These are phyloP conservation scores for Arthrinium phaeospermum DNA, from an alignment of 2,329 filamentous ascomycete genomes.

Conservation along the genomic window DNA sequence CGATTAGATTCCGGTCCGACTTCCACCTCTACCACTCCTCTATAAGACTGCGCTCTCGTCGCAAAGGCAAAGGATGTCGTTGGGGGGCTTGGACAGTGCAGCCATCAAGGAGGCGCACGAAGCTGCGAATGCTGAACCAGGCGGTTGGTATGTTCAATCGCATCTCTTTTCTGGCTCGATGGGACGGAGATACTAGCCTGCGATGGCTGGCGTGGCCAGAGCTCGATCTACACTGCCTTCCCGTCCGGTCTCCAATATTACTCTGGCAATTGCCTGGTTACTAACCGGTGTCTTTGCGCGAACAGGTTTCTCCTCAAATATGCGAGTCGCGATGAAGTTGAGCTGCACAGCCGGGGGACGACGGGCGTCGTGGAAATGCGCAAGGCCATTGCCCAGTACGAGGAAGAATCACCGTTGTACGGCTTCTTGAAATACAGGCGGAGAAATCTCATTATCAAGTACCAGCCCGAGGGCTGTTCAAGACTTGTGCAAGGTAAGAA, in stretches of 20 bases:
- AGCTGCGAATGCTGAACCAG: slow-evolving; percentile 77
- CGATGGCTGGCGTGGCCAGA: not conserved
- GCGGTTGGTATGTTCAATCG: slow-evolving; percentile 79
- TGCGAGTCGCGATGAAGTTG: slow-evolving; percentile 83
- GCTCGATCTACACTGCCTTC: slow-evolving; percentile 18
- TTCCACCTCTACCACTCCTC: not conserved
- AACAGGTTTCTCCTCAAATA: slow-evolving; percentile 94
- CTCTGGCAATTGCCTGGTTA: slow-evolving; percentile 26
- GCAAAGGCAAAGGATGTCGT: slow-evolving; percentile 69
- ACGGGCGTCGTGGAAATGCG: slow-evolving; percentile 87
- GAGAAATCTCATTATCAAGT: slow-evolving; percentile 90
- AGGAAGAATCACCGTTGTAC: slow-evolving; percentile 87
- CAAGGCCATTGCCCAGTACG: slow-evolving; percentile 76
- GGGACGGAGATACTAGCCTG: not conserved
- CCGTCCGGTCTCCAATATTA: slow-evolving; percentile 16
- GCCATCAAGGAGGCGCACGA: slow-evolving; percentile 86
- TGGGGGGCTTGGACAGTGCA: slow-evolving; percentile 89
- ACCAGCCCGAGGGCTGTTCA: slow-evolving; percentile 88
- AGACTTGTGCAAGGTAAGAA: slow-evolving; percentile 87
- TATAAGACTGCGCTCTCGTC: not conserved
- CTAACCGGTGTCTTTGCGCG: slow-evolving; percentile 23
- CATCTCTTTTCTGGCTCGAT: slow-evolving; percentile 13
- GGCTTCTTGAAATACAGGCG: slow-evolving; percentile 90
- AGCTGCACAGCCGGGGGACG: slow-evolving; percentile 75
- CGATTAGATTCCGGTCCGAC: not conserved